phyloP scores from a whole-genome alignment of 1,284 basidiomycete genomes.

The Pisolithus thermaeus region DNA sequence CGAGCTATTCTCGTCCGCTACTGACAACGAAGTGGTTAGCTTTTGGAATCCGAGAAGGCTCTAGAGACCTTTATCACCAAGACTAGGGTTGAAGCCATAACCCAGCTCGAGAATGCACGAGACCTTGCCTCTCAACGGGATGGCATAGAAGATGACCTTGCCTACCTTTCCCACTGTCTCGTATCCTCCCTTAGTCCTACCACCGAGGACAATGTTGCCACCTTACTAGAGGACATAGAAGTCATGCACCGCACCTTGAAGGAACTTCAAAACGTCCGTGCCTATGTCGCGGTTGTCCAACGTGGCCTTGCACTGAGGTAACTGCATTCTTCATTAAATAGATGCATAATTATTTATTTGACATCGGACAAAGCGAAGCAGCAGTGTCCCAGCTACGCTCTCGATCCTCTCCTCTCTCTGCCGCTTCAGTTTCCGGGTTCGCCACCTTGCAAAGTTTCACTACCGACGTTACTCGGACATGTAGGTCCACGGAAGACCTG shows the following conservation, averaged over 20 bases:
- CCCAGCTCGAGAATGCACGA: conserved; percentile 58
- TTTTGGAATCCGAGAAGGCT: conserved; percentile 44
- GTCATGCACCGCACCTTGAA: conserved; percentile 65
- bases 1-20: conserved; percentile 7
- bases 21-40: conserved; percentile 47
- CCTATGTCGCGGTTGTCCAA: conserved; percentile 72
- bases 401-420: conserved; percentile 36
- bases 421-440: conserved; percentile 51
- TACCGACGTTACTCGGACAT: conserved; percentile 37
- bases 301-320: conserved; percentile 71
- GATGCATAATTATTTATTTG: conserved; percentile 6
- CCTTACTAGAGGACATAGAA: conserved; percentile 78
- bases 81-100: conserved; percentile 38
- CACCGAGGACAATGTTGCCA: conserved; percentile 43
- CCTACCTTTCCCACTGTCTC: conserved; percentile 62
- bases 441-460: conserved; percentile 59
- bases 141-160: conserved; percentile 69
- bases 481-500: conserved; percentile 39
- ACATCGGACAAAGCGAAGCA: conserved; percentile 42
- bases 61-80: conserved; percentile 40
- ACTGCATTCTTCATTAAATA: conserved; percentile 18
- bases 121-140: conserved; percentile 72
- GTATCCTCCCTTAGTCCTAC: conserved; percentile 44
- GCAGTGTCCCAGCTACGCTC: conserved; percentile 45
- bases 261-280: conserved; percentile 68